Evolutionary conservation across 768 basidiomycete species (phyloP), one percentile per base, ranked within the genome.

Genomic region (Sporobolomyces phaffii): DNA sequence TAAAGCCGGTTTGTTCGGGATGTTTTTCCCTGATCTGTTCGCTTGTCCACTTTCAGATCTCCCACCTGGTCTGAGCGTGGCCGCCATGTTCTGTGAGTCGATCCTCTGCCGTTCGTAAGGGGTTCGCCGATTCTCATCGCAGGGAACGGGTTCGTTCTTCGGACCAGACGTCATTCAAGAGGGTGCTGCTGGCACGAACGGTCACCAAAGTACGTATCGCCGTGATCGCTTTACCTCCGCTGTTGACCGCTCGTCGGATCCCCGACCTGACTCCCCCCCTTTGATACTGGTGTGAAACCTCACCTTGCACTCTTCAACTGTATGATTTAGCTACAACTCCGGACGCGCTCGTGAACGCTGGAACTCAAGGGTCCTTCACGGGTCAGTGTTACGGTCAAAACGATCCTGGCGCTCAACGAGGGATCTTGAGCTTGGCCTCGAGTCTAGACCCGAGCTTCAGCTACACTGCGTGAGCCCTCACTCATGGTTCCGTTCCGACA

Each of bases 71-170:
- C 44, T 58, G 28, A 58, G 56, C 26, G 56, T 58, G 5, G 56
- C 56, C 4, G 56, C 56, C 18, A 58, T 58, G 56, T 58, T 58
- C 17, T 58, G 56, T 58, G 11, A 4, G 56, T 44, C n/a, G n/a
- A n/a, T n/a, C n/a, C n/a, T n/a, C n/a, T n/a, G n/a, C n/a, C n/a
- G n/a, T n/a, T n/a, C n/a, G n/a, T n/a, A n/a, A n/a, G n/a, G n/a
- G n/a, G n/a, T n/a, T n/a, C n/a, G n/a, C n/a, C n/a, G n/a, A 7
- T 40, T 43, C 31, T 28, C n/a, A n/a, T n/a, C n/a, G n/a, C n/a
- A n/a, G n/a, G n/a, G n/a, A n/a, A n/a, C n/a, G n/a, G n/a, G n/a
- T n/a, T n/a, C n/a, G n/a, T n/a, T n/a, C n/a, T n/a, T n/a, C n/a
- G n/a, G n/a, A n/a, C n/a, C 41, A 36, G 54, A 54, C 40, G 41